Evolutionary conservation across 2,329 filamentous ascomycete genomes (phyloP).

Genomic region (Aspergillus alliaceus): DNA sequence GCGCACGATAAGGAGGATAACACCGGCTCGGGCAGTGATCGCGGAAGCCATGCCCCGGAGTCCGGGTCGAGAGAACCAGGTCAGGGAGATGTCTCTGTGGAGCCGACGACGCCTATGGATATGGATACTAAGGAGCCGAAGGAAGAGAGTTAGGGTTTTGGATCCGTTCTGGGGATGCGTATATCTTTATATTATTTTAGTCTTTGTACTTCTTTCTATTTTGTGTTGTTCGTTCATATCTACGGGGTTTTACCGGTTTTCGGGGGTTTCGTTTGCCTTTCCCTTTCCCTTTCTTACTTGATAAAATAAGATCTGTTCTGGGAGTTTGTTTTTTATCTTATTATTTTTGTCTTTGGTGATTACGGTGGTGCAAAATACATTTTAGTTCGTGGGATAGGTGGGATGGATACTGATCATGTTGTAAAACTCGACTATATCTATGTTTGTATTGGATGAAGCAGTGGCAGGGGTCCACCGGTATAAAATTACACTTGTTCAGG

Average conservation of each 20-base stretch:
- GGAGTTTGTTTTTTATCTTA: slow-evolving; percentile 7
- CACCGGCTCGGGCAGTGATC: slow-evolving; percentile 16
- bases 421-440: no score
- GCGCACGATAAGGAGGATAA: slow-evolving; percentile 23
- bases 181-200: slow-evolving; percentile 6
- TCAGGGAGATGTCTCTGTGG: slow-evolving; percentile 16
- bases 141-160: slow-evolving; percentile 26
- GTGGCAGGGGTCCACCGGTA: neutral
- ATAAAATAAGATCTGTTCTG: neutral
- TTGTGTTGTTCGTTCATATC: slow-evolving; percentile 6
- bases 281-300: neutral
- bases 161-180: neutral
- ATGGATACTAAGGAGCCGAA: slow-evolving; percentile 37
- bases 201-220: slow-evolving; percentile 3
- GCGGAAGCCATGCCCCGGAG: slow-evolving; percentile 16
- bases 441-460: no score
- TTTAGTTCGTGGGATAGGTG: neutral
- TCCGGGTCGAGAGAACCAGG: slow-evolving; percentile 12
- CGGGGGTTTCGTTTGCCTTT: neutral
- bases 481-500: neutral
- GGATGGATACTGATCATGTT: neutral
- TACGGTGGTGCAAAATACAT: neutral
- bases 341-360: neutral
- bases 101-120: slow-evolving; percentile 37
- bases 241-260: neutral